Evolutionary conservation across 1,284 basidiomycete species (phyloP), one percentile per base, ranked within the genome.

Genomic region (Pulchroboletus neoregius): DNA sequence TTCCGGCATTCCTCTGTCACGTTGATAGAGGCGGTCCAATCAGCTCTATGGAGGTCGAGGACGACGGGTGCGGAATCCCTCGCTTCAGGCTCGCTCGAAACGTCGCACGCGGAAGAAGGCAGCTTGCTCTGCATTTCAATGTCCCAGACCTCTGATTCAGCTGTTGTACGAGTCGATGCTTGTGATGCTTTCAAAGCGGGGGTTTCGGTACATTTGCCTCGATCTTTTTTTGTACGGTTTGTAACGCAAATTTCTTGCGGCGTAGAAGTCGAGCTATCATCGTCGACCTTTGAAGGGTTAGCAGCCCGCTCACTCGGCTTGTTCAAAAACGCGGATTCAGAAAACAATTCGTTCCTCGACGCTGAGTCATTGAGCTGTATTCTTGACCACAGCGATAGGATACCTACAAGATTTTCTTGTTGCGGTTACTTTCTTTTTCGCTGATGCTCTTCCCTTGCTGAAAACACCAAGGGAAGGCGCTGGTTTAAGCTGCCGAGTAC

Each of bases 391-490:
- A n/a, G 28, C 7, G 3, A 24, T 13, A 26, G n/a, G 2, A 37
- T 37, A 48, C 56, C 52, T 50, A 58, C 51, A 47, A 35, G 46
- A 42, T 41, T 49, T 58, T 34, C 34, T 58, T 34, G 45, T 59
- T 38, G n/a, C 39, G 1, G 39, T 41, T 3, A 45, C 48, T 50
- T 58, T 61, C 24, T 70, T 69, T 50, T 74, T 78, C 8, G 56
- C 58, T 0, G 86, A 89, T 8, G 84, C 80, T 54, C 75, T 87
- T 0, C 86, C 86, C 61, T 81, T 87, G 54, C 69, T 75, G 56
- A 89, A 89, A 2, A 89, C 83, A 7, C 86, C 86, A 24, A 75
- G 61, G 27, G 60, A 64, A 28, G 63, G 61, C 8, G 60, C 58
- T 12, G 70, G 73, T 55, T 69, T 76, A 38, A 72, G 61, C 75